These are phyloP conservation scores for Echinosophora koreensis DNA, from an alignment of 306 rosid species.

Conservation along the genomic window DNA sequence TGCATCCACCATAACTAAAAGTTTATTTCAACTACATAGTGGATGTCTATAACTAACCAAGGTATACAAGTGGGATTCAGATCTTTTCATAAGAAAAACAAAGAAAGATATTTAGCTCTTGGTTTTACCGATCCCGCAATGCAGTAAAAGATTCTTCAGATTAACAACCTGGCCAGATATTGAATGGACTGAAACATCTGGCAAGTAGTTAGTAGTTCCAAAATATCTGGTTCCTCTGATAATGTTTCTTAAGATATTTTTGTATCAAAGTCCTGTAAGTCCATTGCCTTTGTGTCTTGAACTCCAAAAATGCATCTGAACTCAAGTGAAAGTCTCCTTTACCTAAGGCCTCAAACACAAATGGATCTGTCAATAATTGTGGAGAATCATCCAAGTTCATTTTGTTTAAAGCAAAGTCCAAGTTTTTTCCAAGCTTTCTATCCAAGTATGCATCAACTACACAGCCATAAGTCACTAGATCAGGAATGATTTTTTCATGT, in stretches of 20 bases:
- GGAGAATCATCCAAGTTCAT: constrained; percentile 70
- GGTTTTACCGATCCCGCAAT: background rate
- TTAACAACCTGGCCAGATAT: constrained; percentile 16
- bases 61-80: constrained; percentile 3
- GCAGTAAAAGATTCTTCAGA: constrained; percentile 14
- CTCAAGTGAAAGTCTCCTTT: constrained; percentile 89
- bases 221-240: constrained; percentile 75
- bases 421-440: constrained; percentile 74
- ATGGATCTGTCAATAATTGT: constrained; percentile 63
- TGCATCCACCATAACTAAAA: constrained; percentile 17
- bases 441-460: constrained; percentile 84
- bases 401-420: constrained; percentile 70
- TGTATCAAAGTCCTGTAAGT: constrained; percentile 64
- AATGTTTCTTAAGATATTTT: constrained; percentile 70
- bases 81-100: background rate
- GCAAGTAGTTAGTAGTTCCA: constrained; percentile 73
- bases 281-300: constrained; percentile 61
- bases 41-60: constrained; percentile 1
- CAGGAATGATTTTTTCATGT: constrained; percentile 71
- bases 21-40: constrained; percentile 1
- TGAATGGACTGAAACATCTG: constrained; percentile 13
- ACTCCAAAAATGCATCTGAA: constrained; percentile 83
- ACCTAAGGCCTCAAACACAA: constrained; percentile 88
- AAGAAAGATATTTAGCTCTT: background rate
- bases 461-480: constrained; percentile 91